A percentile compares a stretch with the other conserved stretches of the same genome.
phyloP scores from a whole-genome alignment of 768 basidiomycete species.

The Pluteus cervinus region DNA sequence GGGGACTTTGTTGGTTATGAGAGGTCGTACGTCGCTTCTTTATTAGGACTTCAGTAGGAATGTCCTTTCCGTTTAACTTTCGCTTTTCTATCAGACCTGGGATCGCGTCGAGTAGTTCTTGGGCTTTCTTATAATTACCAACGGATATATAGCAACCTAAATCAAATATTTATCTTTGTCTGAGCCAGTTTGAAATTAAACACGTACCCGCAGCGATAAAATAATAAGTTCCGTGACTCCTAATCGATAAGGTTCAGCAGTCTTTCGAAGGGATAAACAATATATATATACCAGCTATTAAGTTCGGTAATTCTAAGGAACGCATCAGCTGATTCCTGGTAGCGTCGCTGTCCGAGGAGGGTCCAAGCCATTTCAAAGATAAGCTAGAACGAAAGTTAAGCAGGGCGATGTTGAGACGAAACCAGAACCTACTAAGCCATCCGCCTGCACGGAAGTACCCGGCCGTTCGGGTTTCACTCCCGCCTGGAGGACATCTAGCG shows the following conservation, averaged over 20 bases:
- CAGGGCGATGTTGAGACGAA: neutral
- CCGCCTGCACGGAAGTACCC: constrained; percentile 63
- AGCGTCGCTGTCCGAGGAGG: constrained; percentile 54
- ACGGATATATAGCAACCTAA: constrained; percentile 59
- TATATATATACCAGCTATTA: constrained; percentile 57
- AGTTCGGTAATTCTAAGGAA: constrained; percentile 60
- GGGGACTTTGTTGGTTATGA: too few relatives aligned
- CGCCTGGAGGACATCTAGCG: constrained; percentile 54
- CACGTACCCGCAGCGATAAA: constrained; percentile 61
- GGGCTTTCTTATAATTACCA: constrained; percentile 50
- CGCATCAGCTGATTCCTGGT: constrained; percentile 60
- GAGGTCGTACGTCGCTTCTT: constrained; percentile 70
- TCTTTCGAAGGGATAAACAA: neutral
- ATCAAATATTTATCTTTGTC: neutral
- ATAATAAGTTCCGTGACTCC: constrained; percentile 77
- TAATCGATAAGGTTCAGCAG: constrained; percentile 15
- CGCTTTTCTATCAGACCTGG: constrained; percentile 52
- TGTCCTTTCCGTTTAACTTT: constrained; percentile 59
- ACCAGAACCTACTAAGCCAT: constrained; percentile 48
- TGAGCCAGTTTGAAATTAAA: constrained; percentile 8
- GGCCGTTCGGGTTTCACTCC: constrained; percentile 50
- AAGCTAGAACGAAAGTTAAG: constrained; percentile 32
- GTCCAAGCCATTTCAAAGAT: constrained; percentile 80
- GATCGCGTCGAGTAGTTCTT: constrained; percentile 55
- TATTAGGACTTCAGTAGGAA: constrained; percentile 74